Base-by-base conservation (phyloP, 2,329 filamentous ascomycete species). In the Claviceps sp. region DNA sequence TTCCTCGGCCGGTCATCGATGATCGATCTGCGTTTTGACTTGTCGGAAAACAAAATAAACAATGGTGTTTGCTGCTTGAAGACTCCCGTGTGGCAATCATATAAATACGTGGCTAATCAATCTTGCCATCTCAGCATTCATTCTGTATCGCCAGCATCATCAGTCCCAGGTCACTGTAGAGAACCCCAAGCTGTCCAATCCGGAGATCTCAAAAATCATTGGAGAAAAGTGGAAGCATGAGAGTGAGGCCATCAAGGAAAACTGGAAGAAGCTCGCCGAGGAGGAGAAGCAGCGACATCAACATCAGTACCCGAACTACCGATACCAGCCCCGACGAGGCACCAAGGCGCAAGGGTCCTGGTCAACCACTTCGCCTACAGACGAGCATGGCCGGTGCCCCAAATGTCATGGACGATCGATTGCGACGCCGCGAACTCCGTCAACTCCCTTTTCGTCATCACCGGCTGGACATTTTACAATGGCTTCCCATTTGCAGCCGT, bases 171-270 rank as follows among this genome's bases (percentile, higher is more conserved):
- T 97, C 49, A 85, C 90, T 40, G 76, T 82, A 51, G 78, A 87
- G 59, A 80, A 96, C 62, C 91, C 90, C n/a, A 87, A 89, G 45
- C 79, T 96, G 57, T 84, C 90, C 46, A 97, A 97, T 68, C 91
- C 91, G 3, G 89, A 96, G 50, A 95, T 97, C 60, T 96, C 91
- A 58, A 96, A 96, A 70, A 94, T 97, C 60, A 95, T 97, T 59
- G 91, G 91, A 50, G 81, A 89, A 65, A 85, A 90, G 78, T 98
- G 93, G 93, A 82, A 85, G 62, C 78, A 82, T 52, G 83, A 94
- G 62, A 70, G 82, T 4, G 77, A 84, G 24, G 80, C 86, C 50
- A 76, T 83, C 53, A 95, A 95, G 69, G 79, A 82, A 57, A 78
- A 84, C 65, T 98, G 93, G 93, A 95, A 93, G 67, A 77, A 78